Conservation (phyloP, 192 early-diverging fungal species). For the Coemansia sp. region DNA sequence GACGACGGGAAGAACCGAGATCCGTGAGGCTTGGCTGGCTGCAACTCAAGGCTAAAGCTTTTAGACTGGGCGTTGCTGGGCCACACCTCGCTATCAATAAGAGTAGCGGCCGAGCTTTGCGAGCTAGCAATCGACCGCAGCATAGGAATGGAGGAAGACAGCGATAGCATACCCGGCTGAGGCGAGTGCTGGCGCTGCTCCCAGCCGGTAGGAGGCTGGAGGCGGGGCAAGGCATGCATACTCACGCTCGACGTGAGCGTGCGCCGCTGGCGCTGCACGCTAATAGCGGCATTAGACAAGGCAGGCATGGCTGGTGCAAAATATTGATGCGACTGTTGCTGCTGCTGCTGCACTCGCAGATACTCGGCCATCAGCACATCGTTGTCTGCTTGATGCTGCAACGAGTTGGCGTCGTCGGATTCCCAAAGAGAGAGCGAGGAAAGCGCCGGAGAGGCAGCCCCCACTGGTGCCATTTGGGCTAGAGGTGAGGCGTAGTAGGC, state of each 20-base stretch:
- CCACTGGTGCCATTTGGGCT: slow-evolving; percentile 22
- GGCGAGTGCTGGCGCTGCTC: slow-evolving; percentile 14
- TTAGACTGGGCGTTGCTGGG: slow-evolving; percentile 15
- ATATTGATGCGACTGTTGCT: slow-evolving; percentile 22
- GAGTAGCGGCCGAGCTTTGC: slow-evolving; percentile 38
- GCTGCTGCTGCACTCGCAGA: slow-evolving; percentile 13
- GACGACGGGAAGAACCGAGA: slow-evolving; percentile 44
- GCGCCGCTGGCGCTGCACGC: slow-evolving; percentile 5
- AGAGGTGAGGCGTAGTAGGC: slow-evolving; percentile 15
- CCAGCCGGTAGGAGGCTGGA: slow-evolving; percentile 33
- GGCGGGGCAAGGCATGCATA: slow-evolving; percentile 50
- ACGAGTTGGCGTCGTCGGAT: slow-evolving; percentile 7
- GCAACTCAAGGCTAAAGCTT: not conserved
- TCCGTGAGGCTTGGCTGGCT: slow-evolving; percentile 12
- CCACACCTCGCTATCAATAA: slow-evolving; percentile 54
- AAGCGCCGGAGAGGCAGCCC: slow-evolving; percentile 22
- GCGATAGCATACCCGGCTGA: not conserved
- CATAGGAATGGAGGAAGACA: not conserved
- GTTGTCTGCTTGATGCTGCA: slow-evolving; percentile 6
- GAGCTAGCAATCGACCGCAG: slow-evolving; percentile 11
- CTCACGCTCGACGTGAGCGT: slow-evolving; percentile 48
- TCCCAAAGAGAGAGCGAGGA: slow-evolving; percentile 31
- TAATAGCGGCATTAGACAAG: not conserved
- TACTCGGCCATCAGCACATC: slow-evolving; percentile 4
- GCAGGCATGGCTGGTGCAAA: slow-evolving; percentile 2